A percentile compares a stretch with the other conserved stretches of the same genome.
phyloP scores from a whole-genome alignment of 2,329 filamentous ascomycete genomes.

The Colletotrichum tofieldiae region DNA sequence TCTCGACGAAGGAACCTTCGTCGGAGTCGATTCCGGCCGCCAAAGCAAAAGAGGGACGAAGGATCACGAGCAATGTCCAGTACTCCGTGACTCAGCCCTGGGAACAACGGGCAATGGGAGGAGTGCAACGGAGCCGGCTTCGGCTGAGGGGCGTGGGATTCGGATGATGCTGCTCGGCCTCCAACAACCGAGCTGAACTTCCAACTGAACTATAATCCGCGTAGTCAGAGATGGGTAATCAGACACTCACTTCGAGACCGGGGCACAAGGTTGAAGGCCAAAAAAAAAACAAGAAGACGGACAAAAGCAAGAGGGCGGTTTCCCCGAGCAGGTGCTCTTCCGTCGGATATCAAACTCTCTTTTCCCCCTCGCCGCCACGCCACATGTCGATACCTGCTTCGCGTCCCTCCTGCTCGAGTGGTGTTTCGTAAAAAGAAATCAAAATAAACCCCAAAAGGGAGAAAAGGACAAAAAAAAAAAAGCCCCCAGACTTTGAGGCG shows the following conservation, averaged over 20 bases:
- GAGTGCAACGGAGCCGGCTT: not conserved
- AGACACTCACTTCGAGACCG: slow-evolving; percentile 2
- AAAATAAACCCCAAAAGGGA: not conserved
- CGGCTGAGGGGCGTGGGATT: not conserved
- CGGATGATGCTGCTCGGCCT: not conserved
- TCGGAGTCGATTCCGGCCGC: slow-evolving; percentile 3
- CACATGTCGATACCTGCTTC: not conserved
- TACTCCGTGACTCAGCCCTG: not conserved
- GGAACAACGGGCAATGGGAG: not conserved
- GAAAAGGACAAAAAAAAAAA: no score
- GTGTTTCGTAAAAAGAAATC: not conserved
- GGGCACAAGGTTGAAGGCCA: not conserved
- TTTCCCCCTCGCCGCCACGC: slow-evolving; percentile 14
- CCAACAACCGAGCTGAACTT: slow-evolving; percentile 10
- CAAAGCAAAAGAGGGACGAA: not conserved
- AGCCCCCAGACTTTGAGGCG: not conserved
- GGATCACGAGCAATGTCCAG: not conserved
- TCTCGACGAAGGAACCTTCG: not conserved
- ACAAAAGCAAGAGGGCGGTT: not conserved
- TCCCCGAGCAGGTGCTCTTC: not conserved
- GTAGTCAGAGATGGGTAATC: slow-evolving; percentile 21
- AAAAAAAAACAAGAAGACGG: slow-evolving; percentile 1
- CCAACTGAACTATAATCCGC: slow-evolving; percentile 31
- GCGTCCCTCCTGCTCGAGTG: not conserved
- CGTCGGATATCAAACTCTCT: not conserved